phyloP scores from a whole-genome alignment of 192 early-diverging fungal genomes.

The Coemansia sp. region DNA sequence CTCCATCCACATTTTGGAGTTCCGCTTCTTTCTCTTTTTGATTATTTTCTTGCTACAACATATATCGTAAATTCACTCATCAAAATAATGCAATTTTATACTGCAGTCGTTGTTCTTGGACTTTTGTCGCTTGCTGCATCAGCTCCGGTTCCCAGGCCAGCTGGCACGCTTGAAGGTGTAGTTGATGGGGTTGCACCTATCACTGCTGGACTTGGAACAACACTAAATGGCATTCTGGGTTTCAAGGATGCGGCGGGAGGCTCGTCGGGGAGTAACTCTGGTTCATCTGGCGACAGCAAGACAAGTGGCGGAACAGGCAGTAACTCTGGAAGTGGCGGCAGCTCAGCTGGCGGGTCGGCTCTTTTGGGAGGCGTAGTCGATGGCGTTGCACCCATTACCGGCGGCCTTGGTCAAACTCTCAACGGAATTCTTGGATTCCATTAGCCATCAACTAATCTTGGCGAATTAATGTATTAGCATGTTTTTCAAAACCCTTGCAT shows the following conservation, averaged over 20 bases:
- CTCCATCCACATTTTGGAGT: too few relatives aligned
- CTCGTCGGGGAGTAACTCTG: background rate
- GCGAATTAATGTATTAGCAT: background rate
- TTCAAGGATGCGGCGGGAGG: background rate
- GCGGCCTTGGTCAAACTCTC: slow-evolving; percentile 10
- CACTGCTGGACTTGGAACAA: background rate
- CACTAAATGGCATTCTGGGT: background rate
- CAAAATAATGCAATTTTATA: background rate
- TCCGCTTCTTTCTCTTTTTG: background rate
- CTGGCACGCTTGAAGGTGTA: background rate
- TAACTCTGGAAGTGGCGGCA: background rate
- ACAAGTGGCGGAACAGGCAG: background rate
- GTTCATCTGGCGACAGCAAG: background rate
- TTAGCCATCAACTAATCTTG: background rate
- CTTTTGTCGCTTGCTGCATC: background rate
- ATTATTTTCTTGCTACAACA: background rate
- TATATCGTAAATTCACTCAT: too few relatives aligned
- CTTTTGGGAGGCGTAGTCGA: slow-evolving; percentile 20
- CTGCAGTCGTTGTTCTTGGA: background rate
- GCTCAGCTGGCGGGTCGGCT: slow-evolving; percentile 5
- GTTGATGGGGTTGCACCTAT: background rate
- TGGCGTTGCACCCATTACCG: slow-evolving; percentile 19
- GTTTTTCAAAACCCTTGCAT: too few relatives aligned
- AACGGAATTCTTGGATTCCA: slow-evolving; percentile 12
- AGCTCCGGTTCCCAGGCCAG: background rate